These are phyloP conservation scores for Pythium folliculosum DNA, from an alignment of 352 stramenopile species.

Conservation along the genomic window DNA sequence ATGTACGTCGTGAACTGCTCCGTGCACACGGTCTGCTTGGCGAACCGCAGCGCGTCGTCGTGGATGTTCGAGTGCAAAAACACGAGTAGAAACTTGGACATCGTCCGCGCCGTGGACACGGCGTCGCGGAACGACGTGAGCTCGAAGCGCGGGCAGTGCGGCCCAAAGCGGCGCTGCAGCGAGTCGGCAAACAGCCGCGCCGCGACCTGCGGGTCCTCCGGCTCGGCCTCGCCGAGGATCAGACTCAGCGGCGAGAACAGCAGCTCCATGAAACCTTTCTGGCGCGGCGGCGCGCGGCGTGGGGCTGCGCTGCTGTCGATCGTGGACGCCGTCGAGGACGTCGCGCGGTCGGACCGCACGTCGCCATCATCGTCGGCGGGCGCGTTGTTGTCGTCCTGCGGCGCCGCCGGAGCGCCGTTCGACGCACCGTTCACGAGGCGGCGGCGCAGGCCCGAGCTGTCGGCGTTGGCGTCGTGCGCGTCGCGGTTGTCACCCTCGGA, in stretches of 20 bases:
- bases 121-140: slow-evolving; percentile 82
- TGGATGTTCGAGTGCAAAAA: slow-evolving; percentile 87
- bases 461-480: slow-evolving; percentile 8
- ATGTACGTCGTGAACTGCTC: slow-evolving; percentile 67
- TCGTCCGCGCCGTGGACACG: slow-evolving; percentile 71
- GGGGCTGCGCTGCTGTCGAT: neutral
- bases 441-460: slow-evolving; percentile 29
- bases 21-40: slow-evolving; percentile 73
- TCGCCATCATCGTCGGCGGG: neutral
- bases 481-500: slow-evolving; percentile 4
- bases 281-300: slow-evolving; percentile 6
- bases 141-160: slow-evolving; percentile 68
- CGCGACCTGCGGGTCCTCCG: slow-evolving; percentile 60
- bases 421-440: slow-evolving; percentile 34
- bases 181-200: slow-evolving; percentile 60
- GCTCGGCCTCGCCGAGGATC: slow-evolving; percentile 68
- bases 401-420: slow-evolving; percentile 15
- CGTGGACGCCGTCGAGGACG: slow-evolving; percentile 12
- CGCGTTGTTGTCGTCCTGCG: slow-evolving; percentile 1
- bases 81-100: slow-evolving; percentile 84
- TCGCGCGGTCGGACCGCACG: slow-evolving; percentile 10
- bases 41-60: slow-evolving; percentile 75
- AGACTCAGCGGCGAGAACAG: slow-evolving; percentile 76
- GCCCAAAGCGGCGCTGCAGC: slow-evolving; percentile 57
- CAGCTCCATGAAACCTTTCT: slow-evolving; percentile 75